phyloP scores from a whole-genome alignment of 192 early-diverging fungal species.

The Allomyces macrogynus region DNA sequence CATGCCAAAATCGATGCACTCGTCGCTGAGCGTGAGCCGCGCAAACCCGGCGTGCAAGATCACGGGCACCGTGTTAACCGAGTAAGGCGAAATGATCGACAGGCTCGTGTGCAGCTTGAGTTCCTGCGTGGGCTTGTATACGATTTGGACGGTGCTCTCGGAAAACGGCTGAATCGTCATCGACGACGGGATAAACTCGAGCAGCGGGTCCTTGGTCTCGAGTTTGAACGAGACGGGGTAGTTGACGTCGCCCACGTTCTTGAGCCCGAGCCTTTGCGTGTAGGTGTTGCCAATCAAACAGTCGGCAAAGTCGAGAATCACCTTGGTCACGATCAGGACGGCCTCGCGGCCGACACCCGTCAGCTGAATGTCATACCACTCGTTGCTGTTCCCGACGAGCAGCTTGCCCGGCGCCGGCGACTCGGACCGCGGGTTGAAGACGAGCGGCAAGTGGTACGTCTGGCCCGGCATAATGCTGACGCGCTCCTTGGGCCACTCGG shows the following conservation, averaged over 20 bases:
- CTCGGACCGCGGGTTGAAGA: slow-evolving; percentile 46
- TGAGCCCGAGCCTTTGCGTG: slow-evolving; percentile 37
- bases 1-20: slow-evolving; percentile 37
- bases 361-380: slow-evolving; percentile 38
- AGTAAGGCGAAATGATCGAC: slow-evolving; percentile 35
- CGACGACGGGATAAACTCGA: slow-evolving; percentile 26
- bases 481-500: slow-evolving; percentile 10
- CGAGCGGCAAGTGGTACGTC: slow-evolving; percentile 31
- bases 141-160: slow-evolving; percentile 26
- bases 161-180: slow-evolving; percentile 34
- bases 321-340: slow-evolving; percentile 38
- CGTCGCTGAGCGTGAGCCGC: slow-evolving; percentile 22
- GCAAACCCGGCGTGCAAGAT: slow-evolving; percentile 32
- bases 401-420: slow-evolving; percentile 26
- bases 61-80: slow-evolving; percentile 29
- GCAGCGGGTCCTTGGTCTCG: slow-evolving; percentile 25
- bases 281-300: slow-evolving; percentile 45
- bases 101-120: slow-evolving; percentile 24
- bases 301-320: slow-evolving; percentile 31
- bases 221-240: slow-evolving; percentile 37
- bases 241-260: slow-evolving; percentile 47
- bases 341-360: slow-evolving; percentile 37
- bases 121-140: slow-evolving; percentile 24
- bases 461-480: slow-evolving; percentile 15
- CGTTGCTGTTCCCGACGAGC: slow-evolving; percentile 25